Conservation (phyloP, 805 yeast species). For the Candida coleopterorum region DNA sequence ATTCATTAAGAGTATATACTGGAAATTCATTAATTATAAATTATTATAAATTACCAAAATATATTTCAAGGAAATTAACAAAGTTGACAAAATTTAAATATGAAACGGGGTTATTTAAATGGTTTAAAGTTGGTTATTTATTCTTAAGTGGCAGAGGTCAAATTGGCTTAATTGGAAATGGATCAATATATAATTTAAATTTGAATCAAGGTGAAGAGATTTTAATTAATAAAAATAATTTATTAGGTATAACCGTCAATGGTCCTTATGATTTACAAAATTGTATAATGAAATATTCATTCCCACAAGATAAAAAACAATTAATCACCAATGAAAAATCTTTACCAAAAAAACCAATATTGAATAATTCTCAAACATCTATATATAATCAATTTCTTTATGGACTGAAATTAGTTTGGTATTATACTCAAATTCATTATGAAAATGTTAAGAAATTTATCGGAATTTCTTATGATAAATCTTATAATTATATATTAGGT, state of each 20-base stretch:
- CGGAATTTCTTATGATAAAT: background rate
- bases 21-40: conserved; percentile 48
- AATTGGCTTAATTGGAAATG: conserved; percentile 50
- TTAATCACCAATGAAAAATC: background rate
- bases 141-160: conserved; percentile 56
- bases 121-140: conserved; percentile 30
- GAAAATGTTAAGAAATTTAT: background rate
- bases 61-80: conserved; percentile 30
- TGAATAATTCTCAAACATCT: background rate
- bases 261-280: conserved; percentile 44
- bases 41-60: conserved; percentile 35
- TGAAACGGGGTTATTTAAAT: conserved; percentile 37
- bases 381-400: background rate
- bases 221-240: conserved; percentile 39
- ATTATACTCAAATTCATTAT: background rate
- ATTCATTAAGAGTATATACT: conserved; percentile 46
- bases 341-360: background rate
- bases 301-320: conserved; percentile 8
- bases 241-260: conserved; percentile 48
- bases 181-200: conserved; percentile 46
- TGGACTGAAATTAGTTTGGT: background rate
- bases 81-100: conserved; percentile 15
- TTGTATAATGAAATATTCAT: conserved; percentile 26
- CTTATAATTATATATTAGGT: conserved; percentile 18
- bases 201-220: conserved; percentile 45